Evolutionary conservation across 805 yeast species (phyloP), one percentile per base, ranked within the genome.

Genomic region (Kodamaea lidongshanica): DNA sequence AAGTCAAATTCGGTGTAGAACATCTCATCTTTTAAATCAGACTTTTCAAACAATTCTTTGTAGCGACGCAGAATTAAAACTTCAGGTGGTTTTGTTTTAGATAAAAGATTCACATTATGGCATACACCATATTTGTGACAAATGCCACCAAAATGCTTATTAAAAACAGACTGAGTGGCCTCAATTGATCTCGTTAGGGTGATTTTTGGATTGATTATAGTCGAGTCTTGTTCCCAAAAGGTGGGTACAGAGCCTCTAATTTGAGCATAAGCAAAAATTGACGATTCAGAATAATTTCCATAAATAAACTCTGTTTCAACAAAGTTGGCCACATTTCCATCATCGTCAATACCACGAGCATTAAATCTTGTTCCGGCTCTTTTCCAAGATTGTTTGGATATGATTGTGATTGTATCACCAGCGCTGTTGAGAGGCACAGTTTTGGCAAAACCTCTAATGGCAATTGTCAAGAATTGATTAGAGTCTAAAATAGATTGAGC

Each of bases 211-310:
- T 84, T 79, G n/a, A 92, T 73, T 38, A 89, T 60, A 3, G 94
- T 83, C 2, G 94, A 77, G 47, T 88, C 96, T 56, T 92, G 98
- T 53, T 92, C 98, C 98, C 98, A 92, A 48, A 92, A 92, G 1
- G 89, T 70, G 0, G 99, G 98, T 3, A 92, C 88, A 12, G 94
- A 81, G 7, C 99, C 99, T 52, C 99, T 69, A n/a, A 92, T 76
- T 55, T 88, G 95, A 1, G 81, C 72, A 54, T 79, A 88, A 2
- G 96, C 76, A 51, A 74, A 87, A 5, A 65, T 72, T 60, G 56
- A 72, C 59, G 47, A 45, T 56, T 48, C 50, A 66, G 61, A 65
- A 46, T 47, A 39, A 32, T 49, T 48, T 32, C 74, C 72, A 51
- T 79, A 62, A 19, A 92, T 79, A 22, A 84, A 70, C 52, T 92